Conservation (phyloP, 306 rosid species). For the Nissolia schottii region DNA sequence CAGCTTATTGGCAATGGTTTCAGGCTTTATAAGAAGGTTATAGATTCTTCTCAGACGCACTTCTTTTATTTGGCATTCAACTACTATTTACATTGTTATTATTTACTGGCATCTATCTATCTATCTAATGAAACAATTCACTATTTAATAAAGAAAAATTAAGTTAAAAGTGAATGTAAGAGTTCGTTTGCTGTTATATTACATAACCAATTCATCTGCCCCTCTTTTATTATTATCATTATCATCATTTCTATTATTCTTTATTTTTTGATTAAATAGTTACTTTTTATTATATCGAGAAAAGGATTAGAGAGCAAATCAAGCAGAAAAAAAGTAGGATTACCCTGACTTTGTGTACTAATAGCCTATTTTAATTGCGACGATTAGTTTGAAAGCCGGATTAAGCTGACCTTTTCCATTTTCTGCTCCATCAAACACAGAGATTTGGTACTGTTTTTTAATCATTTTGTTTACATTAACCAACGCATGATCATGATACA, state of each 20-base stretch:
- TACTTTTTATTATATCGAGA: not conserved
- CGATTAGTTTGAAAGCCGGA: not conserved
- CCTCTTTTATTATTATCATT: not conserved
- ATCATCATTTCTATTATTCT: not conserved
- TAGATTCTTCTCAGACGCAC: slow-evolving; percentile 11
- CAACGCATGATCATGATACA: slow-evolving; percentile 16
- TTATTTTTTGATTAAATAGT: not conserved
- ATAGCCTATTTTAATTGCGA: not conserved
- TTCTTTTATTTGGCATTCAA: slow-evolving; percentile 3
- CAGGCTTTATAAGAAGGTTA: slow-evolving; percentile 74
- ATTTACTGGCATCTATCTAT: not conserved
- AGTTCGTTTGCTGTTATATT: not conserved
- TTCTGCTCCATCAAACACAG: not conserved
- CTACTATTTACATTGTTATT: not conserved
- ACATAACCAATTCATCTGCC: not conserved
- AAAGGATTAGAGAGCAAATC: not conserved
- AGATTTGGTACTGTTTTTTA: not conserved
- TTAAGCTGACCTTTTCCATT: not conserved
- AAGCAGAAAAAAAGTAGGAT: no score
- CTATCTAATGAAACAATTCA: slow-evolving; percentile 2
- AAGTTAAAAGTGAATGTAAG: not conserved
- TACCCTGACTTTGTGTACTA: slow-evolving; percentile 4
- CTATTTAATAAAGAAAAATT: not conserved
- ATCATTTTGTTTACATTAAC: slow-evolving; percentile 13
- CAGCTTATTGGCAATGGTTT: slow-evolving; percentile 81